Percentiles rank a stretch among this genome's conserved stretches.
phyloP scores from a whole-genome alignment of 257 asterid species.

The Euphrasia confusa region DNA sequence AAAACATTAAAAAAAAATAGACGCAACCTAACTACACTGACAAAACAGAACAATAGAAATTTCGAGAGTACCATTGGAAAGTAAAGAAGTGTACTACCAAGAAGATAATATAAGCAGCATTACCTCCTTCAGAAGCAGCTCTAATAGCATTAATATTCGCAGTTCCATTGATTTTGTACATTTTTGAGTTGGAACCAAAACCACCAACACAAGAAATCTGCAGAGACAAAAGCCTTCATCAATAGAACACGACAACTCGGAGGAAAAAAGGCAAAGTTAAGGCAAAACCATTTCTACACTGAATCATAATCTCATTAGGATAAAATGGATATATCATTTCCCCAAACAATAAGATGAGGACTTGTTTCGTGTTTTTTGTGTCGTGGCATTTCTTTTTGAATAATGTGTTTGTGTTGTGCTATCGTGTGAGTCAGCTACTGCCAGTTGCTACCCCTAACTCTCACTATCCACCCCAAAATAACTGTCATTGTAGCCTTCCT shows the following conservation, averaged over 20 bases:
- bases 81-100: neutral
- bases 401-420: no score
- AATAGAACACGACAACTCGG: neutral
- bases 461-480: no score
- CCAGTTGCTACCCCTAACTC: no score
- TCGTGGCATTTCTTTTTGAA: no score
- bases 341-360: no score
- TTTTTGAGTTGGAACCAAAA: conserved; percentile 81
- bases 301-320: no score
- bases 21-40: neutral
- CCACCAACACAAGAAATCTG: conserved; percentile 99
- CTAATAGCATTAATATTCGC: conserved; percentile 91
- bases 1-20: neutral
- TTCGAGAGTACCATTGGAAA: neutral
- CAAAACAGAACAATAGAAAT: neutral
- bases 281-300: no score
- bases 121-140: conserved; percentile 96
- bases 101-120: conserved; percentile 14
- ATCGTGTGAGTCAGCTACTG: no score
- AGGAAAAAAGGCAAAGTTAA: neutral
- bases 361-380: no score
- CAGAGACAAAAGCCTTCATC: conserved; percentile 14
- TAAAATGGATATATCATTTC: no score
- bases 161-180: conserved; percentile 95
- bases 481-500: no score